Conservation (phyloP, 2,329 filamentous ascomycete genomes). For the Eutypella sp. region DNA sequence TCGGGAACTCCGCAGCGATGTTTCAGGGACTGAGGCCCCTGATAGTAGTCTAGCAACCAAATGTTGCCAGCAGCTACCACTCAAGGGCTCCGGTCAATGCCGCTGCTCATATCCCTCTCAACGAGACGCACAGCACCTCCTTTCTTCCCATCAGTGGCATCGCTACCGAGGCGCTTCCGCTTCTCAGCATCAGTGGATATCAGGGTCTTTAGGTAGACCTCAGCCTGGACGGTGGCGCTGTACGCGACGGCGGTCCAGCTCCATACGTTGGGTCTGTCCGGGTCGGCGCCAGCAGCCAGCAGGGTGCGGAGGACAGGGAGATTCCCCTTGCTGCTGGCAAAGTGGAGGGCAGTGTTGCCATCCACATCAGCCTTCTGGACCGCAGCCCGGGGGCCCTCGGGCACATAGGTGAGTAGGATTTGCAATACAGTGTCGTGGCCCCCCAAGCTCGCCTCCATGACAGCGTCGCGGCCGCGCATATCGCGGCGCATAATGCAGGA, state of each 20-base stretch:
- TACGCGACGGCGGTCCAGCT: slow-evolving; percentile 83
- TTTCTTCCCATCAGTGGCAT: slow-evolving; percentile 36
- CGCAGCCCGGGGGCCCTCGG: slow-evolving; percentile 46
- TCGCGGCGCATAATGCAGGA: slow-evolving; percentile 61
- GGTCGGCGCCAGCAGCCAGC: slow-evolving; percentile 72
- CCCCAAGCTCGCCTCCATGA: slow-evolving; percentile 59
- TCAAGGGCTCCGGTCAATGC: too few relatives aligned
- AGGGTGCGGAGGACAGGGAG: slow-evolving; percentile 72
- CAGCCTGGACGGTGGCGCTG: slow-evolving; percentile 73
- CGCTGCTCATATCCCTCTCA: slow-evolving; percentile 31
- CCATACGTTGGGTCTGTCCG: slow-evolving; percentile 66
- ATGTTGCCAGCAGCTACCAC: too few relatives aligned
- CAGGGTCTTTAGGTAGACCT: slow-evolving; percentile 77
- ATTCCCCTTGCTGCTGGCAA: slow-evolving; percentile 78
- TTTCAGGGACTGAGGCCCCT: too few relatives aligned
- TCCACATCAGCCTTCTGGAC: slow-evolving; percentile 58
- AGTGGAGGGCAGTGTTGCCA: slow-evolving; percentile 85
- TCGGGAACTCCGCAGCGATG: too few relatives aligned
- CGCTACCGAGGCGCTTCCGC: slow-evolving; percentile 39
- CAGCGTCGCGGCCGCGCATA: slow-evolving; percentile 63
- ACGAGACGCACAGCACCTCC: slow-evolving; percentile 41
- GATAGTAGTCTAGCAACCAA: too few relatives aligned
- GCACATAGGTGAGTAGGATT: slow-evolving; percentile 57
- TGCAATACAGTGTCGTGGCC: slow-evolving; percentile 63
- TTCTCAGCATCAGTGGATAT: slow-evolving; percentile 63